Conservation (phyloP, 495 filamentous ascomycete species). For the Aspergillus ostianus region DNA sequence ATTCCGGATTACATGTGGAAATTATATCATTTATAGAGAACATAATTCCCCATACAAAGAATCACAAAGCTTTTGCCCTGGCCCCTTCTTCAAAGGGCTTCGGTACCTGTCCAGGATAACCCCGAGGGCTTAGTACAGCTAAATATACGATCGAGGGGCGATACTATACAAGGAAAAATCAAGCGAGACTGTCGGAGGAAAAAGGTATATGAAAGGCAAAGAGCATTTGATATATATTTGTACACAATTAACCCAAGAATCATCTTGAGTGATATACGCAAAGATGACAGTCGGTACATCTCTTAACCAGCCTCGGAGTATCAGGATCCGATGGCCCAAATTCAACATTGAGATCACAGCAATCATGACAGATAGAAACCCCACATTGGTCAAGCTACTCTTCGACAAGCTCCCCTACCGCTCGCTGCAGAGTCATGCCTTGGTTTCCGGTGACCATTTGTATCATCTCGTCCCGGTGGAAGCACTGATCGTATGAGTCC, state of each 20-base stretch:
- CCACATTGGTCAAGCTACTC: not conserved
- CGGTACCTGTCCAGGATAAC: too few relatives aligned
- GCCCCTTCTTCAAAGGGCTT: too few relatives aligned
- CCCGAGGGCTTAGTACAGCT: too few relatives aligned
- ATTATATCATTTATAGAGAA: too few relatives aligned
- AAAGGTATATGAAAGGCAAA: not conserved
- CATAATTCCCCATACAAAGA: too few relatives aligned
- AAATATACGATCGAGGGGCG: too few relatives aligned
- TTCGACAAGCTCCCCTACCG: conserved; percentile 12
- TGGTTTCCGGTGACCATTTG: conserved; percentile 13
- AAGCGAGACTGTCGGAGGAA: too few relatives aligned
- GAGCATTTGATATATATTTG: not conserved
- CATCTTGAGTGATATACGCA: not conserved
- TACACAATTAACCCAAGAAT: not conserved
- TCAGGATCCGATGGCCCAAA: conserved; percentile 1
- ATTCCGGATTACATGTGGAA: too few relatives aligned
- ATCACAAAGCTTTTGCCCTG: too few relatives aligned
- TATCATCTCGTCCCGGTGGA: conserved; percentile 15
- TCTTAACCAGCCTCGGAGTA: not conserved
- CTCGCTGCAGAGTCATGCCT: conserved; percentile 15
- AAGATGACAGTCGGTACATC: not conserved
- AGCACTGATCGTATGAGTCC: conserved; percentile 9
- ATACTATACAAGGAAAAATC: too few relatives aligned
- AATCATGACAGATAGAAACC: not conserved
- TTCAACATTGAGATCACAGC: not conserved